Conservation (phyloP, 164 flowering plant genomes). For the Chimonanthus praecox region DNA sequence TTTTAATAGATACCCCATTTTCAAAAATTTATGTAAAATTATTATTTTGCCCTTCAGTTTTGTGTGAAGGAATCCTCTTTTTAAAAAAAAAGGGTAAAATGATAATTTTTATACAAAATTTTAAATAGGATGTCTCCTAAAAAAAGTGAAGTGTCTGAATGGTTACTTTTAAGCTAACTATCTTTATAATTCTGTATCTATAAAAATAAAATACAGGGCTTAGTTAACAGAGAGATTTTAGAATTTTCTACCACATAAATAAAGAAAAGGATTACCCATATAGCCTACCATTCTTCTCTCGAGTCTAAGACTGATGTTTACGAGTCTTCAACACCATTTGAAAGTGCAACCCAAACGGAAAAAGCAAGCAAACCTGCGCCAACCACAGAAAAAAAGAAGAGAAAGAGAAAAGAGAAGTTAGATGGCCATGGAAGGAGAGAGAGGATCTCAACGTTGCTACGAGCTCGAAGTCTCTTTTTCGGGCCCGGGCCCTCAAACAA, state of each 20-base stretch:
- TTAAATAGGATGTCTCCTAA: no score
- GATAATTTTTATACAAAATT: no score
- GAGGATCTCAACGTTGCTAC: constrained; percentile 18
- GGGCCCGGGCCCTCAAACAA: constrained; percentile 14
- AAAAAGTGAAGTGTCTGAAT: no score
- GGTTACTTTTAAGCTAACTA: no score
- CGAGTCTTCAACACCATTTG: neutral
- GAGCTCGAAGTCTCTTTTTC: constrained; percentile 32
- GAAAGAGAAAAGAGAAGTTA: neutral
- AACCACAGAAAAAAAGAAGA: neutral
- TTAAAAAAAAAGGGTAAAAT: no score
- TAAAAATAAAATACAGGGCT: neutral
- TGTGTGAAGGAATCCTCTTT: no score
- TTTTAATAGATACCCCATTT: no score
- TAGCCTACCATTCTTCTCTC: neutral
- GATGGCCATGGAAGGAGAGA: constrained; percentile 21
- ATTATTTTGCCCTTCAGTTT: no score
- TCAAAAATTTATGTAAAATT: no score
- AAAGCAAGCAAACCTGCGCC: neutral
- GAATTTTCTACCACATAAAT: no score
- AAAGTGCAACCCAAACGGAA: constrained; percentile 2
- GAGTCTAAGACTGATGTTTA: neutral
- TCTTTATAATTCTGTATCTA: no score
- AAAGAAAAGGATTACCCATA: neutral
- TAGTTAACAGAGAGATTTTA: neutral